These are phyloP conservation scores for Spatholobus suberectus DNA, from an alignment of 306 rosid genomes.

Conservation along the genomic window DNA sequence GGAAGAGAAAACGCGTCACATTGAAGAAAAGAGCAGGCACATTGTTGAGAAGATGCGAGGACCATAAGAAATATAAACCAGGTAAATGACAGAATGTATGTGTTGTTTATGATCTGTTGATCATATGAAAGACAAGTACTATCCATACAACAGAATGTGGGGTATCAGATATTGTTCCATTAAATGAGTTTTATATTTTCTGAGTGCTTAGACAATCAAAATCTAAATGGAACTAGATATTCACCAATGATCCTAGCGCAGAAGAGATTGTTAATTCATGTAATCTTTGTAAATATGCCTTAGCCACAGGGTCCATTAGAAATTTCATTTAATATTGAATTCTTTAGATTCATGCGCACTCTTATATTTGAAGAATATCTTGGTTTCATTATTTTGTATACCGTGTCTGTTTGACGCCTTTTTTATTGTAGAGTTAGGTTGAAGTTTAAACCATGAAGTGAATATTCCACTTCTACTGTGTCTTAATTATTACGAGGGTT, in stretches of 20 bases:
- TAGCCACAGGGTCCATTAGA: not conserved
- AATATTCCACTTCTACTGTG: not conserved
- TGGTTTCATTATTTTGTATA: not conserved
- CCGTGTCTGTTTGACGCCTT: not conserved
- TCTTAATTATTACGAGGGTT: not conserved
- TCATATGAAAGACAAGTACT: not conserved
- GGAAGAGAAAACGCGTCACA: conserved; percentile 84
- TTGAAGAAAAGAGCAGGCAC: conserved; percentile 84
- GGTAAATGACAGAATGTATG: conserved; percentile 29
- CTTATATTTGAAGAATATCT: conserved; percentile 17
- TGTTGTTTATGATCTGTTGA: conserved; percentile 11
- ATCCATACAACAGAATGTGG: not conserved
- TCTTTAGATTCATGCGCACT: not conserved
- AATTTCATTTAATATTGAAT: not conserved
- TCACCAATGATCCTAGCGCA: not conserved
- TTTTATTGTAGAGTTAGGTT: conserved; percentile 12
- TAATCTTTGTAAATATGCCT: conserved; percentile 28
- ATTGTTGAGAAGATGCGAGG: conserved; percentile 95
- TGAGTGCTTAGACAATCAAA: conserved; percentile 5
- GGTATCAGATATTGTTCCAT: conserved; percentile 19
- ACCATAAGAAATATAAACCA: conserved; percentile 50
- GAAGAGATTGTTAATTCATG: not conserved
- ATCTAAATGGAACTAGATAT: conserved; percentile 10
- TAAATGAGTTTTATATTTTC: conserved; percentile 18
- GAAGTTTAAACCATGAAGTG: not conserved